Base-by-base conservation (phyloP, 192 early-diverging fungal genomes). In the Podila clonocystis region DNA sequence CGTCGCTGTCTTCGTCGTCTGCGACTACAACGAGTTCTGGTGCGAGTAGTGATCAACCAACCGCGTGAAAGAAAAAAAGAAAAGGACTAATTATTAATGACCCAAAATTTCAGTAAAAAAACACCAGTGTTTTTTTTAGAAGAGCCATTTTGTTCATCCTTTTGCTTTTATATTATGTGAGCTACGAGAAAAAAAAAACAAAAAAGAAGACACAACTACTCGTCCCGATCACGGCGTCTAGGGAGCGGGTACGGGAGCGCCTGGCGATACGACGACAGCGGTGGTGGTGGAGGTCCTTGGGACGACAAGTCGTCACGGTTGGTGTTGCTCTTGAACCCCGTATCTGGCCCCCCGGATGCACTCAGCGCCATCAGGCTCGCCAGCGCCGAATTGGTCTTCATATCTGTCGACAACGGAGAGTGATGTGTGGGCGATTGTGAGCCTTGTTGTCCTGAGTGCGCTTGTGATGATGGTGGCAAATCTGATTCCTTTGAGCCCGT, bases 361-460 rank as follows among this genome's bases (percentile, higher is more conserved):
- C 77, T 80, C 71, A 80, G 36, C 0, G 77, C 77, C 70, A 80
- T 80, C 49, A 80, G 20, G 58, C 77, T 80, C 3, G 77, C 77
- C 13, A 80, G 61, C 9, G 77, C 77, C 62, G 77, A 80, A 24
- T 57, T 80, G 9, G 70, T 80, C 26, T 68, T 80, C 38, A 65
- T 7, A 59, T 80, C 77, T 20, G 34, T 50, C 19, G 52, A 20
- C 8, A 59, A 28, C 26, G 63, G 12, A 1, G 38, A 24, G 9
- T 12, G 26, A 9, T 65, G 17, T 19, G 24, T 50, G 19, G 15
- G 26, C 34, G 63, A 9, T 26, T 9, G 13, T 28, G 48, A 31
- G 19, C 3, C 41, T 50, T 5, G 48, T 15, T 22, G 24, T 50
- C 26, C 41, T 45, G 13, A 28, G 57, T 5, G 50, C 1, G 20